phyloP scores from a whole-genome alignment of 768 basidiomycete species.

The Gyrodon lividus region DNA sequence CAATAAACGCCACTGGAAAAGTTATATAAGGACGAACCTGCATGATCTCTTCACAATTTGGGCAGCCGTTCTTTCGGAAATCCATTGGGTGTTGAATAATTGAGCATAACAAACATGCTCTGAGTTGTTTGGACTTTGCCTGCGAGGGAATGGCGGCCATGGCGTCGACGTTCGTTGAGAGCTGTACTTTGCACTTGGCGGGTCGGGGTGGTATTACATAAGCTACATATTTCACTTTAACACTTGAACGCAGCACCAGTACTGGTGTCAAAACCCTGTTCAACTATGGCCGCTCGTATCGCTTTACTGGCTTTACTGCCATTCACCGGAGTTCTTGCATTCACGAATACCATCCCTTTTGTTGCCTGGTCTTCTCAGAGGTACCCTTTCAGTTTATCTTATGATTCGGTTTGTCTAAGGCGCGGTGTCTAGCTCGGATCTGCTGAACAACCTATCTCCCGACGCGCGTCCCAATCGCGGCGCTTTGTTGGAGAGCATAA shows the following conservation, averaged over 20 bases:
- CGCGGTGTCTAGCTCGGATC: constrained; percentile 41
- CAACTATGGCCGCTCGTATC: constrained; percentile 44
- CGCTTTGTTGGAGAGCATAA: constrained; percentile 44
- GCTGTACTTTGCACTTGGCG: not conserved
- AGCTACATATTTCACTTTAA: not conserved
- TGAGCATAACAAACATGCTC: constrained; percentile 93
- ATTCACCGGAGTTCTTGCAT: constrained; percentile 46
- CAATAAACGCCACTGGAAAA: not conserved
- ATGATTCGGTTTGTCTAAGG: not conserved
- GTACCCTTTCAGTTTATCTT: constrained; percentile 33
- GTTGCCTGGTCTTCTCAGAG: constrained; percentile 70
- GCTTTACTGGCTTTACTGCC: constrained; percentile 46
- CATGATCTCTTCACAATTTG: constrained; percentile 95
- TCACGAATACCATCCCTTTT: constrained; percentile 61
- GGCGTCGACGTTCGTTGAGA: not conserved
- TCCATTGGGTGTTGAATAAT: constrained; percentile 82
- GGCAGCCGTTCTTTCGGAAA: constrained; percentile 85
- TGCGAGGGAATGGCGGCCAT: constrained; percentile 54
- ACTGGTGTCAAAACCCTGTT: not conserved
- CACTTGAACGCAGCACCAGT: not conserved
- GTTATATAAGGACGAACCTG: constrained; percentile 55
- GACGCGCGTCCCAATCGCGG: constrained; percentile 28
- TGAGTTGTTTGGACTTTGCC: constrained; percentile 68
- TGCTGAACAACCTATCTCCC: constrained; percentile 43
- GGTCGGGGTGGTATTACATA: constrained; percentile 15